Base-by-base conservation (phyloP, 73 alveolate genomes). In the Paramecium octaurelia region DNA sequence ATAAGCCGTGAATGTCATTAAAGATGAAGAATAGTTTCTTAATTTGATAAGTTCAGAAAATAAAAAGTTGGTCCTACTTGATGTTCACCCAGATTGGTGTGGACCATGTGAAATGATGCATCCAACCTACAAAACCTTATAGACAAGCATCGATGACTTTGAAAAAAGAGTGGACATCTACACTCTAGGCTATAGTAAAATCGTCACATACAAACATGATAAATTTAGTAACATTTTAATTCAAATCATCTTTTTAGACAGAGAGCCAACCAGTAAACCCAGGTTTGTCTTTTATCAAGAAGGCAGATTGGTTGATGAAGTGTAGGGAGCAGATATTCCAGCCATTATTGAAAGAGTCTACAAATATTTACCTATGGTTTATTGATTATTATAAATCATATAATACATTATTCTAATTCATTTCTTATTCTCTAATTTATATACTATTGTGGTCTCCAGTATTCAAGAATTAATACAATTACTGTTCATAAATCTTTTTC, bases 71-170 rank as follows among this genome's bases (percentile, higher is more conserved):
- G 58, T 89, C 9, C 34, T 89, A 10, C 85, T 89, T 20, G 94
- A 89, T 50, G 94, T 89, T 42, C 88, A 89, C 20, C 94, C 94
- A 44, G 94, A 83, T 59, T 89, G 94, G 94, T 89, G 92, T 24
- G 94, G 94, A 20, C 94, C 94, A 40, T 89, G 94, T 43, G 88
- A 77, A 31, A 83, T 83, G 75, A 89, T 89, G 94, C 36, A 71
- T 27, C 94, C 94, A 11, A 89, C 94, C 20, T 89, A 89, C 44
- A 89, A 89, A 70, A 70, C 54, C 6, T 64, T 89, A 18, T 46
- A 70, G 57, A 71, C 88, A 29, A 89, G 84, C 42, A 89, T 89
- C 6, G 94, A 89, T 89, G 94, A 89, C 40, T 89, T 89, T 36
- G 94, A 89, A 73, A 89, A 89, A 71, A 69, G 94, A 89, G 88